Conservation (phyloP, 1,139 yeast species). For the Sugiyamaella novakii region DNA sequence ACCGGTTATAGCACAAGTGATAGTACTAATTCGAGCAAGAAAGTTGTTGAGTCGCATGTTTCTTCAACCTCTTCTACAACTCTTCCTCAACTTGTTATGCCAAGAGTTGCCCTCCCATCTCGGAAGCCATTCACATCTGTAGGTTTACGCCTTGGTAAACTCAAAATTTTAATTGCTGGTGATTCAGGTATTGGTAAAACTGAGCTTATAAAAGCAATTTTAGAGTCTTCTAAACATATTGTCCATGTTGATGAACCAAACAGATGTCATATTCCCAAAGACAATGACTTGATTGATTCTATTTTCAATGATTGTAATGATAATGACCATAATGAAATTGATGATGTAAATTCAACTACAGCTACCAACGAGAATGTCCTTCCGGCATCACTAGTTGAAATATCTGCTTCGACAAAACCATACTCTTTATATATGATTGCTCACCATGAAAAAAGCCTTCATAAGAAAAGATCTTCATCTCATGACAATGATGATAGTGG, state of each 20-base stretch:
- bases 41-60: background rate
- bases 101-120: constrained; percentile 34
- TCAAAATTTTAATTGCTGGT: constrained; percentile 36
- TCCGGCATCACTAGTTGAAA: constrained; percentile 20
- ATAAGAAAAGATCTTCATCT: background rate
- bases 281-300: constrained; percentile 6
- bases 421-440: constrained; percentile 30
- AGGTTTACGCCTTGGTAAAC: constrained; percentile 36
- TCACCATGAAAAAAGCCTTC: constrained; percentile 17
- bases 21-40: background rate
- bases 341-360: too few species aligned
- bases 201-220: constrained; percentile 33
- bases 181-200: constrained; percentile 36
- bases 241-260: constrained; percentile 35
- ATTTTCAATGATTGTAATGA: background rate
- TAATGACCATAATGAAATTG: constrained; percentile 19
- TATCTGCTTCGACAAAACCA: constrained; percentile 36
- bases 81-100: constrained; percentile 33
- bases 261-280: constrained; percentile 7
- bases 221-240: constrained; percentile 31
- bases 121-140: constrained; percentile 33
- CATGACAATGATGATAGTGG: constrained; percentile 5
- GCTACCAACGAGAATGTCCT: background rate
- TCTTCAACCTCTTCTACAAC: constrained; percentile 7
- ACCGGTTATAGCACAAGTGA: too few species aligned